Percentiles rank a stretch among this genome's conserved stretches.
Conservation (phyloP, 805 yeast species). For the Candida ulmi region DNA sequence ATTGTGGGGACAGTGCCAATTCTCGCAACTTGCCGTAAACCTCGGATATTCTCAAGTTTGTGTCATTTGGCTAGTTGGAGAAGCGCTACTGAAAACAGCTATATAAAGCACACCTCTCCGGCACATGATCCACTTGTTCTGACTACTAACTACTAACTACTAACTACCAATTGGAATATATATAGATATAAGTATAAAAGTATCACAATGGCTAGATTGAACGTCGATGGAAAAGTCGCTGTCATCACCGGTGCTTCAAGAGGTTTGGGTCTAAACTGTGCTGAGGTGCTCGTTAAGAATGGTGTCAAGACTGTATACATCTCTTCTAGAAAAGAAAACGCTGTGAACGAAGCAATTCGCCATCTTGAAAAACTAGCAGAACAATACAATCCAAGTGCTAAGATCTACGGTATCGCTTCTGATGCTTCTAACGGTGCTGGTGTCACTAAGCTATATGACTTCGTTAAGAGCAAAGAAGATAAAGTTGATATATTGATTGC, state of each 20-base stretch:
- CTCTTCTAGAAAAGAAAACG: slow-evolving; percentile 57
- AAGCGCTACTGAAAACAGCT: no score
- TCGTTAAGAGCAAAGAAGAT: slow-evolving; percentile 32
- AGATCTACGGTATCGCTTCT: slow-evolving; percentile 46
- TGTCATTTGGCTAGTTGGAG: no score
- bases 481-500: slow-evolving; percentile 62
- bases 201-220: slow-evolving; percentile 21
- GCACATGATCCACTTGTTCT: no score
- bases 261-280: slow-evolving; percentile 67
- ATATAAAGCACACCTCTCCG: no score
- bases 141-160: no score
- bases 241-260: slow-evolving; percentile 72
- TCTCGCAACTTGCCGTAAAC: no score
- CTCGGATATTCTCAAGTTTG: no score
- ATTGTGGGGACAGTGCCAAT: no score
- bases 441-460: slow-evolving; percentile 36
- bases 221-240: slow-evolving; percentile 56
- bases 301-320: slow-evolving; percentile 61
- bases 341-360: slow-evolving; percentile 51
- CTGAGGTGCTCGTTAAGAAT: slow-evolving; percentile 53
- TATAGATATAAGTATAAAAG: no score
- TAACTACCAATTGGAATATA: no score
- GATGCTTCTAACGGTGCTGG: slow-evolving; percentile 50
- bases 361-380: slow-evolving; percentile 26
- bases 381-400: slow-evolving; percentile 22